phyloP scores from a whole-genome alignment of 177 flowering plant species.

The Telopea speciosissima region DNA sequence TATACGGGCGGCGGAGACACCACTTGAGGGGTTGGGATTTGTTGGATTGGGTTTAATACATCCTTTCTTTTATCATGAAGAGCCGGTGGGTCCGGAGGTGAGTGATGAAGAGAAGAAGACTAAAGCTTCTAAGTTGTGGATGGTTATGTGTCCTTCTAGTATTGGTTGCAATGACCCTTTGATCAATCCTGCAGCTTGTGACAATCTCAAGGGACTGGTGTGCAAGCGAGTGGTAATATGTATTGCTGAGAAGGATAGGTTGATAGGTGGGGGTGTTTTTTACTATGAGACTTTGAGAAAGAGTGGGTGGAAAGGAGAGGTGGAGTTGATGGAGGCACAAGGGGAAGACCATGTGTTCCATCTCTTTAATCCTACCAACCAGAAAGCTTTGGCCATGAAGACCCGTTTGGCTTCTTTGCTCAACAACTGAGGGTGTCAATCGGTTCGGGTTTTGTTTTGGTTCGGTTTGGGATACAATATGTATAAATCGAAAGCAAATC shows the following conservation, averaged over 20 bases:
- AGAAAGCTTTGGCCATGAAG: slow-evolving; percentile 11
- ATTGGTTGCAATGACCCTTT: slow-evolving; percentile 14
- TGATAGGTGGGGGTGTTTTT: slow-evolving; percentile 15
- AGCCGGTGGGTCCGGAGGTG: slow-evolving; percentile 18
- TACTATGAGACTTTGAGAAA: slow-evolving; percentile 9
- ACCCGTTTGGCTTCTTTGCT: slow-evolving; percentile 9
- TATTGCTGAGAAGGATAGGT: slow-evolving; percentile 17
- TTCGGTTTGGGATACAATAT: no score
- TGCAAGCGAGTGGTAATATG: slow-evolving; percentile 19
- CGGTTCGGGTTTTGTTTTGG: no score
- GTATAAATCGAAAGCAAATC: no score
- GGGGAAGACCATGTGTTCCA: slow-evolving; percentile 17
- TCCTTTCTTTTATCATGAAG: slow-evolving; percentile 35
- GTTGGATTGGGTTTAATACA: slow-evolving; percentile 22
- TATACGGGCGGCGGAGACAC: slow-evolving; percentile 18
- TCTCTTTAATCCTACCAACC: slow-evolving; percentile 3
- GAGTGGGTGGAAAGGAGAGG: slow-evolving; percentile 19
- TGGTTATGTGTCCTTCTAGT: slow-evolving; percentile 17
- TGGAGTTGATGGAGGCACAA: slow-evolving; percentile 12
- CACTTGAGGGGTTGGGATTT: slow-evolving; percentile 15
- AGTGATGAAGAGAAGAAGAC: neutral
- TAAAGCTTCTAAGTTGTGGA: slow-evolving; percentile 17
- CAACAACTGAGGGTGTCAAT: neutral
- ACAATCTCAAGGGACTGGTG: slow-evolving; percentile 14
- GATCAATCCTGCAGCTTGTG: slow-evolving; percentile 18